Conservation (phyloP, 208 protist species). For the Leishmania guyanensis region DNA sequence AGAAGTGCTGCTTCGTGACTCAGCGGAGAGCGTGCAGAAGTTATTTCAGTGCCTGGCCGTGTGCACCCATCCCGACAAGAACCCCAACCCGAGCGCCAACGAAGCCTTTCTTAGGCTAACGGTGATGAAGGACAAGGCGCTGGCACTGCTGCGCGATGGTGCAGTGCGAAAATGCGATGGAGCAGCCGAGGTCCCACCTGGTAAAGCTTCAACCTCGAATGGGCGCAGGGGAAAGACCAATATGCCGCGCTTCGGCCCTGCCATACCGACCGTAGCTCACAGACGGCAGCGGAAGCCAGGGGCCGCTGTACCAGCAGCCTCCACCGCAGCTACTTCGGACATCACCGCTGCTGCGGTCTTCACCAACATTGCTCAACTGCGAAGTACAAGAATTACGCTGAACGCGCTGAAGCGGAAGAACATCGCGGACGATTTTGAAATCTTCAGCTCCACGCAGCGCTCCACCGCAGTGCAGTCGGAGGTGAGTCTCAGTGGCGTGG, state of each 20-base stretch:
- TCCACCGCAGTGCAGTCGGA: slow-evolving; percentile 6
- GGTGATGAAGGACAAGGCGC: slow-evolving; percentile 49
- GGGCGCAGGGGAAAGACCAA: slow-evolving; percentile 5
- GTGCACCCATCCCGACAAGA: slow-evolving; percentile 89
- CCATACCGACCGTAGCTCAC: background rate
- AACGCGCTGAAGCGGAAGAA: slow-evolving; percentile 79
- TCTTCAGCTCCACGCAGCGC: slow-evolving; percentile 49
- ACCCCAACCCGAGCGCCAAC: slow-evolving; percentile 64
- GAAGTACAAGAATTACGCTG: slow-evolving; percentile 69
- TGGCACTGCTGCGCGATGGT: slow-evolving; percentile 32
- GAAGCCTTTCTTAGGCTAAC: slow-evolving; percentile 80
- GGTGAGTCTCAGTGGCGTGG: slow-evolving; percentile 23
- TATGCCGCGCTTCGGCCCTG: background rate
- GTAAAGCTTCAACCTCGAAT: background rate
- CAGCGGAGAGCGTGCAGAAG: slow-evolving; percentile 57
- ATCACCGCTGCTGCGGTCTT: slow-evolving; percentile 7
- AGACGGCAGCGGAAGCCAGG: background rate
- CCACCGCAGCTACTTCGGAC: background rate
- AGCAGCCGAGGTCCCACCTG: background rate
- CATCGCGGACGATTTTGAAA: slow-evolving; percentile 73
- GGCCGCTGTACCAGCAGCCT: background rate
- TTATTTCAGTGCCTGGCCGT: slow-evolving; percentile 77
- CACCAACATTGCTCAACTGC: slow-evolving; percentile 22
- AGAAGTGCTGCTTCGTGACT: slow-evolving; percentile 43
- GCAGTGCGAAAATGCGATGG: background rate